Evolutionary conservation across 225 moss, liverwort and hornwort genomes (phyloP).

Genomic region (Straminergon stramineum): DNA sequence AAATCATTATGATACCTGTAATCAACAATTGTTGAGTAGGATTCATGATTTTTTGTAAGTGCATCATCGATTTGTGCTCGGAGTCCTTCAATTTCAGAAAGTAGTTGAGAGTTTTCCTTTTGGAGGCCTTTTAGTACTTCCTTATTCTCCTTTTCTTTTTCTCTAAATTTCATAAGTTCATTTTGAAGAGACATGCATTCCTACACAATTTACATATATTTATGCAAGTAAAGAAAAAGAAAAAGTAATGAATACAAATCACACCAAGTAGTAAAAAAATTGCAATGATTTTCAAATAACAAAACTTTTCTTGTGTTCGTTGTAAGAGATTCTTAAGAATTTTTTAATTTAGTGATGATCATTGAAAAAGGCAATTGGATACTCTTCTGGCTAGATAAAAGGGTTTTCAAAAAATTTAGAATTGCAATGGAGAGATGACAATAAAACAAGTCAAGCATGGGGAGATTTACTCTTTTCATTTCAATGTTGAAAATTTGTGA

Average conservation of each 20-base stretch:
- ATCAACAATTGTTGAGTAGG: constrained; percentile 21
- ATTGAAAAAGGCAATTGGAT: background rate
- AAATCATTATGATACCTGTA: constrained; percentile 18
- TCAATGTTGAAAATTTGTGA: background rate
- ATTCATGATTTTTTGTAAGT: constrained; percentile 51
- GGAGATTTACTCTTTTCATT: background rate
- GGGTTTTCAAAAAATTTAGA: no score
- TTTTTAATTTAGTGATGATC: no score
- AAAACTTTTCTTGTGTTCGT: background rate
- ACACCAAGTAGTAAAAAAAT: background rate
- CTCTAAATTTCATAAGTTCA: constrained; percentile 21
- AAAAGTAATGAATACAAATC: background rate
- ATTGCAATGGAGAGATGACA: background rate
- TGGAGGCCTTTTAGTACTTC: constrained; percentile 8
- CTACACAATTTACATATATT: background rate
- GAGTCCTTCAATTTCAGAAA: constrained; percentile 54
- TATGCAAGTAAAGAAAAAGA: background rate
- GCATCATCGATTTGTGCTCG: constrained; percentile 36
- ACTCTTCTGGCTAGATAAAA: background rate
- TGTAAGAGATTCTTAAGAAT: background rate
- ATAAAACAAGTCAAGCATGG: background rate
- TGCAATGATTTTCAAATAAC: background rate
- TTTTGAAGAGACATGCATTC: constrained; percentile 38
- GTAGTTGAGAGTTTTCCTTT: constrained; percentile 37
- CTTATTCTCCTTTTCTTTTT: background rate